Base-by-base conservation (phyloP, 345 rosid genomes). In the Camelina neglecta region DNA sequence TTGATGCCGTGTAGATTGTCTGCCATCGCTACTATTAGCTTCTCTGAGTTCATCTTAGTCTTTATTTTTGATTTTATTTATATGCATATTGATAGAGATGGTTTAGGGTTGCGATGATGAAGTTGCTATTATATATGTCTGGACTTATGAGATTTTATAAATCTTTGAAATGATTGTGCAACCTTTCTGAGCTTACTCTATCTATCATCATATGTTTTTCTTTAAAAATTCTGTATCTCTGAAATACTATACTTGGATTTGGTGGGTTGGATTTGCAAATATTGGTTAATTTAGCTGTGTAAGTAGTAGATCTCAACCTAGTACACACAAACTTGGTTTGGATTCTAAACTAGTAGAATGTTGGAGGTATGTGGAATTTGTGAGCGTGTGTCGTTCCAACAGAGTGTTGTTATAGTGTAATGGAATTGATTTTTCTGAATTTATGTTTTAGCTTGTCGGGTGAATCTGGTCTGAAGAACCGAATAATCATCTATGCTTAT, bases 1-100 rank as follows among this genome's bases (percentile, higher is more conserved):
- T 41, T 74, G 82, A 79, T 79, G 82, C 72, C 79, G 29, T 79
- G 82, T 79, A 60, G 82, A 79, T 42, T 79, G 79, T 74, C 82
- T 79, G 82, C 64, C 65, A 64, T 74, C 36, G 53, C 64, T 75
- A 67, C 63, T 1, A 23, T 2, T 75, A 50, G 61, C 8, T 47
- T 69, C 72, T 79, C 79, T 79, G 82, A 79, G 82, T 45, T 0
- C 9, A 29, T 29, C 4, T 6, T 2, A 6, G 11, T 21, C 2
- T 11, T 1, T 44, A 1, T 0, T 0, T 0, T 10, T 12, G 0
- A 2, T 6, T 23, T 2, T 11, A 35, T 38, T 1, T 0, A 8
- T 38, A 2, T 18, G 18, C 2, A 36, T 8, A 0, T 38, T 10
- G 13, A 10, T 11, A 1, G 5, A 3, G 44, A 11, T 51, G 24